phyloP scores from a whole-genome alignment of 1,284 basidiomycete species.

The Caloboletus firmus region DNA sequence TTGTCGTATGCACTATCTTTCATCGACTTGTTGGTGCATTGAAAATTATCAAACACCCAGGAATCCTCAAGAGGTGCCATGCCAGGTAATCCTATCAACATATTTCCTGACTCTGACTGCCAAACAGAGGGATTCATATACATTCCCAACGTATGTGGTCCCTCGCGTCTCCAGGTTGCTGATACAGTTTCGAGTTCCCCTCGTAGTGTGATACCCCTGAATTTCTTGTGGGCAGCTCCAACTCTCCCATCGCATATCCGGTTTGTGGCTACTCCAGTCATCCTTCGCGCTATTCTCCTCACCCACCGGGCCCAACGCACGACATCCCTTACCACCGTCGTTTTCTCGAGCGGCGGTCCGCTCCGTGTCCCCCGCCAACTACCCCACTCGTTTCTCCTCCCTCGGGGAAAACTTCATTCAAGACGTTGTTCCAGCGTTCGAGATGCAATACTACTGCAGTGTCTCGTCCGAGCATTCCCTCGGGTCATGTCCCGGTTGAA shows the following conservation, averaged over 20 bases:
- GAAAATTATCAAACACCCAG: conserved; percentile 14
- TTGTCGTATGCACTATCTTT: conserved; percentile 16
- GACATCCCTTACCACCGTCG: conserved; percentile 9
- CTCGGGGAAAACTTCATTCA: conserved; percentile 26
- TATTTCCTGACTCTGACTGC: background rate
- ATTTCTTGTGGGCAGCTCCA: conserved; percentile 34
- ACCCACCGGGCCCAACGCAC: background rate
- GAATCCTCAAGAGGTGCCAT: background rate
- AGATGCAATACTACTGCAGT: conserved; percentile 22
- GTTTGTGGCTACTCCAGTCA: conserved; percentile 32
- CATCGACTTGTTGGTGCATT: background rate
- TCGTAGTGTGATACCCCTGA: conserved; percentile 29
- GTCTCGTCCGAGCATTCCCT: conserved; percentile 20
- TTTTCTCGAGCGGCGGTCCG: conserved; percentile 20
- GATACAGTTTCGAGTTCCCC: background rate
- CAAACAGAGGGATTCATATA: conserved; percentile 31
- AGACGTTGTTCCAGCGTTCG: conserved; percentile 31
- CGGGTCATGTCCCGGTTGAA: conserved; percentile 24
- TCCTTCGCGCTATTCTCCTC: conserved; percentile 13
- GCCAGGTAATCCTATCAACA: background rate
- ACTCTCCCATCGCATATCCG: conserved; percentile 34
- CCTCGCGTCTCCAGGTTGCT: background rate
- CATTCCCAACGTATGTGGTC: conserved; percentile 21
- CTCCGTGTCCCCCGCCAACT: conserved; percentile 15
- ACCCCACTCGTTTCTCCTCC: conserved; percentile 17